phyloP scores from a whole-genome alignment of 225 moss, liverwort and hornwort species.

The Bryum argenteum region DNA sequence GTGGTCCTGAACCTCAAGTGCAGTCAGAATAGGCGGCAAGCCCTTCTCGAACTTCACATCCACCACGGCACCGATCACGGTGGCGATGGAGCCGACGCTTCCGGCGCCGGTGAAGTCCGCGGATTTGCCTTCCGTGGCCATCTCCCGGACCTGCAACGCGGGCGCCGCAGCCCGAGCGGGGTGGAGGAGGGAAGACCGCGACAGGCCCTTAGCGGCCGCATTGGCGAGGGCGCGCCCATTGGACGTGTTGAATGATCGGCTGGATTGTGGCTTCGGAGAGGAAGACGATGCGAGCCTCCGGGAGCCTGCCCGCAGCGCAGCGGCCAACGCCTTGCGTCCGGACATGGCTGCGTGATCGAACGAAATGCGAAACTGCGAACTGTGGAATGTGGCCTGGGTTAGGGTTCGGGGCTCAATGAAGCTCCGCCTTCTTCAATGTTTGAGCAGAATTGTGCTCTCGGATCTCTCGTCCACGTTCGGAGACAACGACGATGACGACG shows the following conservation, averaged over 20 bases:
- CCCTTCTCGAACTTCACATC: constrained; percentile 96
- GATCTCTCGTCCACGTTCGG: too few relatives aligned
- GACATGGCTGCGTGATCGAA: constrained; percentile 41
- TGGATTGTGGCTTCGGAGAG: constrained; percentile 5
- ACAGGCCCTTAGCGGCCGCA: constrained; percentile 56
- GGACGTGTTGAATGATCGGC: constrained; percentile 47
- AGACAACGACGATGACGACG: too few relatives aligned
- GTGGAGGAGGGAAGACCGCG: constrained; percentile 30
- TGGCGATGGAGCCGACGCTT: constrained; percentile 65
- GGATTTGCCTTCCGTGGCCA: constrained; percentile 45
- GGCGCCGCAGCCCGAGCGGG: constrained; percentile 42
- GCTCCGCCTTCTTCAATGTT: too few relatives aligned
- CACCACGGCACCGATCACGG: constrained; percentile 89
- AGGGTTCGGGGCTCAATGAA: too few relatives aligned
- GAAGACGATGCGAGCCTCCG: constrained; percentile 35
- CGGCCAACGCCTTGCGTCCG: constrained; percentile 73
- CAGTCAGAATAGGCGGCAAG: constrained; percentile 82
- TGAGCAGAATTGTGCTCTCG: too few relatives aligned
- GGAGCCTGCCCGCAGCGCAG: constrained; percentile 64
- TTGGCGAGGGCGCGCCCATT: constrained; percentile 50
- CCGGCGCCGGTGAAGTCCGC: constrained; percentile 75
- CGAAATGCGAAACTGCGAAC: too few relatives aligned
- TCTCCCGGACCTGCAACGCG: constrained; percentile 30
- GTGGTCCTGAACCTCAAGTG: constrained; percentile 91
- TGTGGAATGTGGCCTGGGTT: too few relatives aligned